Evolutionary conservation across 352 stramenopile species (phyloP).

Genomic region (Stramenopiles sp.): DNA sequence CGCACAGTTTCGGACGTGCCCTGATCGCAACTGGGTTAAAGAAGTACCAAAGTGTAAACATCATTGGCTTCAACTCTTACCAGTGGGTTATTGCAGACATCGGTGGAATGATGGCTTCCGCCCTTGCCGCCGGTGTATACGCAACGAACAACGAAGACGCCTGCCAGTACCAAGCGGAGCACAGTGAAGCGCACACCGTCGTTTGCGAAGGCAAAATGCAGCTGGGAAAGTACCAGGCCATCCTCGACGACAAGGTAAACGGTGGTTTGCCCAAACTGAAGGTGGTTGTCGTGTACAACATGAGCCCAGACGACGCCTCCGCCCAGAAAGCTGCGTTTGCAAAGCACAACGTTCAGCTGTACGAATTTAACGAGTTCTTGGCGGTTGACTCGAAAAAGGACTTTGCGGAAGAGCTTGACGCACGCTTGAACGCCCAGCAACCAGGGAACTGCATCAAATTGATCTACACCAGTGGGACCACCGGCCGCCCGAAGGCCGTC

Average conservation of each 20-base stretch:
- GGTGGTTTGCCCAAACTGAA: slow-evolving; percentile 66
- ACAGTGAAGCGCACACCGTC: slow-evolving; percentile 70
- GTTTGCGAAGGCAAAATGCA: slow-evolving; percentile 73
- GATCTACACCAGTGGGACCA: slow-evolving; percentile 86
- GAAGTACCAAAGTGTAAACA: slow-evolving; percentile 49
- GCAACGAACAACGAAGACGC: slow-evolving; percentile 71
- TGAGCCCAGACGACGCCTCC: too few species aligned
- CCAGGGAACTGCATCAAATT: slow-evolving; percentile 71
- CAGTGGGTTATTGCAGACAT: slow-evolving; percentile 78
- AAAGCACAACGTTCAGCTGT: slow-evolving; percentile 36
- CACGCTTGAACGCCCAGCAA: not conserved
- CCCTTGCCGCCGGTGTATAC: slow-evolving; percentile 80
- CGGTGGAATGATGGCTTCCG: slow-evolving; percentile 69
- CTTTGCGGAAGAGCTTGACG: slow-evolving; percentile 29
- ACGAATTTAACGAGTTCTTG: slow-evolving; percentile 26
- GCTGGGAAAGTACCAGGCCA: slow-evolving; percentile 71
- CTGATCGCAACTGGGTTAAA: slow-evolving; percentile 44
- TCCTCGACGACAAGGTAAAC: slow-evolving; percentile 59
- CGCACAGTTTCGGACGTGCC: slow-evolving; percentile 38
- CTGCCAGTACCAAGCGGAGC: slow-evolving; percentile 74
- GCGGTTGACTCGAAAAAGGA: slow-evolving; percentile 28
- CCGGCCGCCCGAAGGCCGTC: slow-evolving; percentile 77
- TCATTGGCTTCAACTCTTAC: slow-evolving; percentile 68
- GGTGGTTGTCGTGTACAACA: slow-evolving; percentile 77
- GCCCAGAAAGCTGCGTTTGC: slow-evolving; percentile 39